Evolutionary conservation across 2,329 filamentous ascomycete species (phyloP), one percentile per base, ranked within the genome.

Genomic region (Cordyceps fumosorosea): DNA sequence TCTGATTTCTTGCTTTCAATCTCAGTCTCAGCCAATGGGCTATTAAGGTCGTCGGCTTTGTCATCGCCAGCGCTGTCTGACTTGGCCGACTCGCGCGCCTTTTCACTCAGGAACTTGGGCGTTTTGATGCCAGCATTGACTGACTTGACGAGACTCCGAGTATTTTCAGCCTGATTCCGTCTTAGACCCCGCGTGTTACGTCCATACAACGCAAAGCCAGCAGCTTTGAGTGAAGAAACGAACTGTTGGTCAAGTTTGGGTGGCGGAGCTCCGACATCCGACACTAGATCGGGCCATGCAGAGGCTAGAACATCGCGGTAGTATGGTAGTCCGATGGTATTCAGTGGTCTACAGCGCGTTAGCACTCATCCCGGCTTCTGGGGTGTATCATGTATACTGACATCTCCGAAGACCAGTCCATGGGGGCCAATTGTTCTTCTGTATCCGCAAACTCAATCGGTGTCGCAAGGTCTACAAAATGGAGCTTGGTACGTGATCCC

Each of bases 31-130:
- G 85, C 84, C 63, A 93, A 74, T 0, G 85, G 81, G 63, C 89
- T 86, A 47, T 82, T 77, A 2, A 87, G 78, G 62, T 92, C 90
- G 3, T 81, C 80, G 0, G 71, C 66, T 57, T 73, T 75, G 7
- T 80, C 76, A 57, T 80, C 78, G 3, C 70, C 78, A 70, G 67
- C 75, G 64, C 72, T 71, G 1, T 70, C 74, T 16, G 80, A 78
- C 64, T 80, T 80, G 18, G 80, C 78, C 20, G 81, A 80, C 64
- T 93, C 89, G 67, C 90, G 85, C 5, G 91, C 89, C 74, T 96
- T 96, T 72, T 99, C 93, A 72, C 95, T 98, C 60, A 99, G 76
- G 71, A 99, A 98, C 68, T 93, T 97, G 3, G 95, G 95, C 1
- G 91, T 88, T 68, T 84, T 87, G 67, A 84, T 86, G 67, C 69